These are phyloP conservation scores for Didymella exigua DNA, from an alignment of 2,329 filamentous ascomycete genomes.

Conservation along the genomic window DNA sequence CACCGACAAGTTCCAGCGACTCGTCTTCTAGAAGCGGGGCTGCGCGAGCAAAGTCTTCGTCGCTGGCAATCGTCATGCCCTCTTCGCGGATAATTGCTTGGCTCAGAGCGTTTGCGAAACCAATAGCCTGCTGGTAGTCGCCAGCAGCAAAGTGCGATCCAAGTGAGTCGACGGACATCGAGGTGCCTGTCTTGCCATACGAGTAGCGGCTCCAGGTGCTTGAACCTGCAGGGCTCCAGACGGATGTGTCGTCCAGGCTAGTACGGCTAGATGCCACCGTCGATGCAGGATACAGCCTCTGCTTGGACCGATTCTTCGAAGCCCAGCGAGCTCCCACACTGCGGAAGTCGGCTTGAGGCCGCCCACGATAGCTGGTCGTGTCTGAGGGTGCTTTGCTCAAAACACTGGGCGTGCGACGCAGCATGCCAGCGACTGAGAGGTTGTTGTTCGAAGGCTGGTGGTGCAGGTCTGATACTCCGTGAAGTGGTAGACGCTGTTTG, in stretches of 20 bases:
- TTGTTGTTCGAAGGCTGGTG: constrained; percentile 61
- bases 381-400: constrained; percentile 94
- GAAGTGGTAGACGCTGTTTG: constrained; percentile 82
- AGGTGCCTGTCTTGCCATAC: constrained; percentile 85
- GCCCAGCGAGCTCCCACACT: constrained; percentile 74
- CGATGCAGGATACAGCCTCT: constrained; percentile 74
- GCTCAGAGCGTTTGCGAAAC: constrained; percentile 94
- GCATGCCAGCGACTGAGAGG: constrained; percentile 72
- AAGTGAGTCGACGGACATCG: constrained; percentile 91
- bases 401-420: constrained; percentile 87
- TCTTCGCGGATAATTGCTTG: constrained; percentile 97
- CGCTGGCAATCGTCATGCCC: constrained; percentile 60
- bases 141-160: constrained; percentile 74
- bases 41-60: constrained; percentile 64
- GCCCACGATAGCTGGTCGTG: constrained; percentile 72
- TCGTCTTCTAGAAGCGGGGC: constrained; percentile 86
- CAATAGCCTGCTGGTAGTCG: constrained; percentile 94
- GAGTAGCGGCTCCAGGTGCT: constrained; percentile 96
- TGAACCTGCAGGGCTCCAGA: constrained; percentile 91
- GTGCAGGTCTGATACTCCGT: constrained; percentile 66
- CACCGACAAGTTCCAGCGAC: constrained; percentile 84
- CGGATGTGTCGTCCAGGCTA: constrained; percentile 88
- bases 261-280: constrained; percentile 90
- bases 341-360: constrained; percentile 66
- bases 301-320: constrained; percentile 83